phyloP scores from a whole-genome alignment of 1,284 basidiomycete genomes.

The Moesziomyces parantarcticus region DNA sequence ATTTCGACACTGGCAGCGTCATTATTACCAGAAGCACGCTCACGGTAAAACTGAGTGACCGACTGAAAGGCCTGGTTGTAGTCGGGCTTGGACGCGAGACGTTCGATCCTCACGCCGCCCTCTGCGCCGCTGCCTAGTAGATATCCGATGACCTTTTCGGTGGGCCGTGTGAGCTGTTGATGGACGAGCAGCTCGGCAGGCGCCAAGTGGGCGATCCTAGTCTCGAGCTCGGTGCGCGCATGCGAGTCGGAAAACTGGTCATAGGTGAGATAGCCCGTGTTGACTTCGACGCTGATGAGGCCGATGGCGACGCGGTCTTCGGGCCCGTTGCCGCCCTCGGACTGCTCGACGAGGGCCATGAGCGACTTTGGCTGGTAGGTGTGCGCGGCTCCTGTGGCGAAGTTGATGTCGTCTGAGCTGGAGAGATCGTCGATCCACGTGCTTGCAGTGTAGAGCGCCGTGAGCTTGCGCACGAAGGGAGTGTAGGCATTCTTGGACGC shows the following conservation, averaged over 20 bases:
- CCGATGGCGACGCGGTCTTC: conserved; percentile 77
- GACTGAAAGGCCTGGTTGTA: conserved; percentile 80
- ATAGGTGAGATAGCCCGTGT: conserved; percentile 90
- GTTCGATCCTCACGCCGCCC: conserved; percentile 73
- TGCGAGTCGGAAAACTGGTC: conserved; percentile 75
- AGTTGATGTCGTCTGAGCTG: conserved; percentile 73
- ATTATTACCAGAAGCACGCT: background rate
- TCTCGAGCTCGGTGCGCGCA: conserved; percentile 62
- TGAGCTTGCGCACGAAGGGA: conserved; percentile 83
- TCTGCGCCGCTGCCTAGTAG: conserved; percentile 71
- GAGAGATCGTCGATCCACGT: conserved; percentile 81
- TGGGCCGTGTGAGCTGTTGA: conserved; percentile 76
- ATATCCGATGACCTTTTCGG: conserved; percentile 78
- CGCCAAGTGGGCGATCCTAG: conserved; percentile 68
- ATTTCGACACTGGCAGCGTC: background rate
- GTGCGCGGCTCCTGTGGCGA: conserved; percentile 16
- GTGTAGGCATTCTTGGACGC: conserved; percentile 68
- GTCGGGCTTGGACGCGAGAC: conserved; percentile 73
- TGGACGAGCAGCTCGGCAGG: conserved; percentile 83
- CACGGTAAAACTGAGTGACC: conserved; percentile 78
- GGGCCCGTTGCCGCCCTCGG: conserved; percentile 71
- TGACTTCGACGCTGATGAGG: conserved; percentile 82
- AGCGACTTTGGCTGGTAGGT: conserved; percentile 49
- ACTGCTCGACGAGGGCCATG: conserved; percentile 75
- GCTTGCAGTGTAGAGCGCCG: conserved; percentile 84